phyloP scores from a whole-genome alignment of 768 basidiomycete genomes.

The Lactarius quietus region DNA sequence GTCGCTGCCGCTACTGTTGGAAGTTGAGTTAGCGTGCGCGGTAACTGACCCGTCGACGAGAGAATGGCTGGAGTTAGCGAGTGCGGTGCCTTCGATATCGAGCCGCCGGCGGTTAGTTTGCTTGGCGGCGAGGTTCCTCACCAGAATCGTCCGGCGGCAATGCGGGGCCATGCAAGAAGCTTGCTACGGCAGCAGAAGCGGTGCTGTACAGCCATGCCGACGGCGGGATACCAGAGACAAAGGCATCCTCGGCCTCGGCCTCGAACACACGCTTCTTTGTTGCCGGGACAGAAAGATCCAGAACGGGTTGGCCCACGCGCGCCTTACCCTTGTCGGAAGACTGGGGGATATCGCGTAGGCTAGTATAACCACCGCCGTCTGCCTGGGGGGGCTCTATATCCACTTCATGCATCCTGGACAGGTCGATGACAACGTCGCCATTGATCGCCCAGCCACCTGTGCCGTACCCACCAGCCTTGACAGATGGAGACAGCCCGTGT shows the following conservation, averaged over 20 bases:
- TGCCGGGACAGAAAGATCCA: slow-evolving; percentile 17
- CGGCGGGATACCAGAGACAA: neutral
- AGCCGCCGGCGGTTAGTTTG: slow-evolving; percentile 29
- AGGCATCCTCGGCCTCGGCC: slow-evolving; percentile 30
- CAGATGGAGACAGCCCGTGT: slow-evolving; percentile 65
- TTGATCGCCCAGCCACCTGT: slow-evolving; percentile 87
- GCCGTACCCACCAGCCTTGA: slow-evolving; percentile 90
- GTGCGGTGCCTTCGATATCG: slow-evolving; percentile 2
- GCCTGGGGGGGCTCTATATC: slow-evolving; percentile 56
- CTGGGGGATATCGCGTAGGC: slow-evolving; percentile 52
- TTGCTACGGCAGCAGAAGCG: slow-evolving; percentile 53
- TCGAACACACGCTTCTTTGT: slow-evolving; percentile 54
- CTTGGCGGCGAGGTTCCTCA: slow-evolving; percentile 31
- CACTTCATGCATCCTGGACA: slow-evolving; percentile 63
- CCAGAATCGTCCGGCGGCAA: slow-evolving; percentile 29
- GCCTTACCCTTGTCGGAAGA: slow-evolving; percentile 56
- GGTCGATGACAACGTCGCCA: slow-evolving; percentile 82
- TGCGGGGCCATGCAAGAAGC: slow-evolving; percentile 44
- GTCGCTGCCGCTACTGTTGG: neutral
- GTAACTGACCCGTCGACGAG: neutral
- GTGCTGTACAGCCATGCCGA: slow-evolving; percentile 39
- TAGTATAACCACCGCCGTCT: slow-evolving; percentile 47
- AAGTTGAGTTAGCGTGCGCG: neutral
- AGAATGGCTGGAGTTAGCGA: neutral
- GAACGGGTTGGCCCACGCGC: slow-evolving; percentile 23